These are phyloP conservation scores for Rhodofomes roseus DNA, from an alignment of 1,284 basidiomycete genomes.

Conservation along the genomic window DNA sequence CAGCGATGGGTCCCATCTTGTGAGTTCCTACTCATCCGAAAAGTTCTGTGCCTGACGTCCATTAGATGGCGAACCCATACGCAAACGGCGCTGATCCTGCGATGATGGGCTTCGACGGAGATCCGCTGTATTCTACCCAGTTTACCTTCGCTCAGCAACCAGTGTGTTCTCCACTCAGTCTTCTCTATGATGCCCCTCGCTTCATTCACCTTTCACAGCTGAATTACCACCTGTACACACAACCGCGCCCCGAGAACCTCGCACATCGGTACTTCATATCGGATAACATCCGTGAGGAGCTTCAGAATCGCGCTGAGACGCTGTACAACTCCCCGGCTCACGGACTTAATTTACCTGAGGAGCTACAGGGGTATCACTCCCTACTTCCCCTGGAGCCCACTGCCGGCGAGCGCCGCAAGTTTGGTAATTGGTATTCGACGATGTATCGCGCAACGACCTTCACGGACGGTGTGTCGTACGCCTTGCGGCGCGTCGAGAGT, in stretches of 20 bases:
- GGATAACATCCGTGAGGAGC: conserved; percentile 69
- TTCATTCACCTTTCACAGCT: conserved; percentile 36
- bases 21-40: neutral
- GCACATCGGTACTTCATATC: conserved; percentile 66
- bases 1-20: conserved; percentile 19
- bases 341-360: conserved; percentile 72
- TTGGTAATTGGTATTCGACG: conserved; percentile 75
- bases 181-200: neutral
- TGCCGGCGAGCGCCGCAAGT: conserved; percentile 56
- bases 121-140: conserved; percentile 45
- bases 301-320: conserved; percentile 81
- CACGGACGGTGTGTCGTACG: conserved; percentile 78
- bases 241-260: conserved; percentile 49
- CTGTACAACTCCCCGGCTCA: conserved; percentile 45
- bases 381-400: conserved; percentile 74
- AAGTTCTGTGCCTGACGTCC: neutral
- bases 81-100: conserved; percentile 23
- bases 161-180: conserved; percentile 40
- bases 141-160: conserved; percentile 63
- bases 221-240: conserved; percentile 90
- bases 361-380: conserved; percentile 89
- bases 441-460: conserved; percentile 83
- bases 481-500: conserved; percentile 86
- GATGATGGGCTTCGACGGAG: conserved; percentile 19
- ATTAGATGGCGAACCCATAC: conserved; percentile 22